A percentile compares a stretch with the other conserved stretches of the same genome.
Conservation (phyloP, 208 protist genomes). For the Trypanosoma mega region DNA sequence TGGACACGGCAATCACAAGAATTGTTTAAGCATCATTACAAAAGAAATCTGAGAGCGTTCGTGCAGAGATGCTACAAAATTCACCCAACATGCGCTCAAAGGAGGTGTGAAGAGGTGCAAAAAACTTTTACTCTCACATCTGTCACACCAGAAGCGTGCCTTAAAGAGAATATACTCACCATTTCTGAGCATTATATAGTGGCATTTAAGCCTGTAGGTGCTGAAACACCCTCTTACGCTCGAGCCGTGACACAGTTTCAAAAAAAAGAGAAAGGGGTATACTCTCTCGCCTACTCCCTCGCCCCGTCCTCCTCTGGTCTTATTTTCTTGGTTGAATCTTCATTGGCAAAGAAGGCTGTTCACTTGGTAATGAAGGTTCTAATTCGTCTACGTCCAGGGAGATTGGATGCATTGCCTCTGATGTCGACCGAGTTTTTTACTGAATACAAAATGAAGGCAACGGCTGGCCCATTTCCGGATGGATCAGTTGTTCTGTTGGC, state of each 20-base stretch:
- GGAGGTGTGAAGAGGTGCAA: background rate
- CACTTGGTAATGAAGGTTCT: constrained; percentile 30
- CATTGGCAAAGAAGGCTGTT: constrained; percentile 32
- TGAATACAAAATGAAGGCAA: constrained; percentile 31
- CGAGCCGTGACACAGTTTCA: constrained; percentile 14
- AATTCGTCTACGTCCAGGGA: constrained; percentile 17
- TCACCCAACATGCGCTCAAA: constrained; percentile 23
- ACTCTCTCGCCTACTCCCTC: constrained; percentile 27
- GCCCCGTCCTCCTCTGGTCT: constrained; percentile 30
- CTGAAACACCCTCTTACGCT: constrained; percentile 22
- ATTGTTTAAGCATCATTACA: background rate
- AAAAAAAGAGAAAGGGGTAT: constrained; percentile 5
- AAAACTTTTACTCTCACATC: constrained; percentile 20
- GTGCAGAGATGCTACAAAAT: constrained; percentile 21
- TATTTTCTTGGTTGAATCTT: constrained; percentile 11
- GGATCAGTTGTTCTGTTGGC: constrained; percentile 17
- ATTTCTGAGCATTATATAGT: constrained; percentile 17
- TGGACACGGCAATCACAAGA: constrained; percentile 7
- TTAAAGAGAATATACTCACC: constrained; percentile 17
- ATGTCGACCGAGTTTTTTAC: constrained; percentile 52
- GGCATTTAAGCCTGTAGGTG: constrained; percentile 33
- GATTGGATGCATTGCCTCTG: constrained; percentile 27
- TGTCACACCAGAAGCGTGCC: constrained; percentile 12
- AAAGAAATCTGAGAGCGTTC: constrained; percentile 18
- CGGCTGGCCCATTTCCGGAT: constrained; percentile 6